Evolutionary conservation across 169 alveolate species (phyloP).

Genomic region (Plasmodium gonderi): DNA sequence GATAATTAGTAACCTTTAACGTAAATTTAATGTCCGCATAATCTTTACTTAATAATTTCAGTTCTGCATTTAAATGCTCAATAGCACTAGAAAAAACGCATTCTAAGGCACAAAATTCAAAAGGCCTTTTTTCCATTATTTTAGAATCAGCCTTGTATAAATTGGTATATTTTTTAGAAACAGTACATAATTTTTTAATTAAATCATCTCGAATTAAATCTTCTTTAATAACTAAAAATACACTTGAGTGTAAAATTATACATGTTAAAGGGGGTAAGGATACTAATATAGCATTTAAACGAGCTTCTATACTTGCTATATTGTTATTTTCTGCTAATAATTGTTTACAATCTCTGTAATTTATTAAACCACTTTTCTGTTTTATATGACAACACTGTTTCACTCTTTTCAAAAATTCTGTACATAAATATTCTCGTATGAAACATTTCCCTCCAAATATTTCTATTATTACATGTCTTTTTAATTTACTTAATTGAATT

Average conservation of each 20-base stretch:
- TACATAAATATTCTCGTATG: constrained; percentile 68
- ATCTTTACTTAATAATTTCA: constrained; percentile 50
- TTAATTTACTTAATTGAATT: constrained; percentile 62
- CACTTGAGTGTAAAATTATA: constrained; percentile 79
- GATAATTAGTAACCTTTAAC: constrained; percentile 70
- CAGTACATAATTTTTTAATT: constrained; percentile 80
- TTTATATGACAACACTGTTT: constrained; percentile 67
- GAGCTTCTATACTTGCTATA: constrained; percentile 86
- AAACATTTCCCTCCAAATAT: constrained; percentile 73
- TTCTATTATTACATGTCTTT: constrained; percentile 62
- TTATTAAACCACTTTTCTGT: constrained; percentile 81
- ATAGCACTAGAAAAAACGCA: constrained; percentile 87
- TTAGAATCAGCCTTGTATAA: constrained; percentile 33
- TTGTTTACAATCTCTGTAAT: constrained; percentile 89
- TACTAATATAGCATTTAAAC: constrained; percentile 86
- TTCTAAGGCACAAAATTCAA: constrained; percentile 87
- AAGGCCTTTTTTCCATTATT: constrained; percentile 79
- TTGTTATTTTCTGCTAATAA: constrained; percentile 86
- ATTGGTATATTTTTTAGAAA: constrained; percentile 76
- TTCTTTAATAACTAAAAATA: constrained; percentile 82
- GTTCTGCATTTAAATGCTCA: constrained; percentile 79
- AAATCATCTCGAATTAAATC: constrained; percentile 82
- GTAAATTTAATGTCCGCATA: constrained; percentile 73
- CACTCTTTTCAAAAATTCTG: constrained; percentile 68
- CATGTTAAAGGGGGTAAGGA: constrained; percentile 83